These are phyloP conservation scores for Fusarium anthophilum DNA, from an alignment of 2,329 filamentous ascomycete species.

Conservation along the genomic window DNA sequence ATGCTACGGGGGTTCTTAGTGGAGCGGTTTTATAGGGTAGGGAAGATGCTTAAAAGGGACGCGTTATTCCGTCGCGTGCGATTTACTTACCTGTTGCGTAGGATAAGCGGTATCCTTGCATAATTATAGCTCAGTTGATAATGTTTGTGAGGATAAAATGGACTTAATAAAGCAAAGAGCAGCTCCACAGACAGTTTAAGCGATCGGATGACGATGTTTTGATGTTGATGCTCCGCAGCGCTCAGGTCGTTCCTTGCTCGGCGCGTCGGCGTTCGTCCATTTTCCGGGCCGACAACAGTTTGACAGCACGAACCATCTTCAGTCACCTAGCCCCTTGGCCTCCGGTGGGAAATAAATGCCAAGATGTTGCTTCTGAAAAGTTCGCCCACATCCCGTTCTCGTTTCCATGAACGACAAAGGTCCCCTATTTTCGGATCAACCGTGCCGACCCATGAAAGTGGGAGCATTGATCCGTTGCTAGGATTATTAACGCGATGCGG, in stretches of 20 bases:
- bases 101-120: no score
- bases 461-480: accelerated
- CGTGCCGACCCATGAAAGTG: not conserved
- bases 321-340: accelerated
- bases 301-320: not conserved
- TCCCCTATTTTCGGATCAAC: not conserved
- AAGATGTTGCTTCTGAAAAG: not conserved
- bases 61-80: not conserved
- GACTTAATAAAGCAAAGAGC: accelerated
- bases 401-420: not conserved
- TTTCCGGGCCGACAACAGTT: not conserved
- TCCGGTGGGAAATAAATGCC: not conserved
- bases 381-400: not conserved
- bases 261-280: no score
- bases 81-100: not conserved
- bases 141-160: accelerated
- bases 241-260: not conserved
- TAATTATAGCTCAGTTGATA: not conserved
- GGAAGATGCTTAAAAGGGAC: not conserved
- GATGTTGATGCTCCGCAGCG: accelerated
- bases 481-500: not conserved
- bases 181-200: accelerated
- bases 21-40: not conserved
- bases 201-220: not conserved
- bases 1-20: not conserved